Evolutionary conservation across 768 basidiomycete genomes (phyloP).

Genomic region (Candolleomyces eurysporus): DNA sequence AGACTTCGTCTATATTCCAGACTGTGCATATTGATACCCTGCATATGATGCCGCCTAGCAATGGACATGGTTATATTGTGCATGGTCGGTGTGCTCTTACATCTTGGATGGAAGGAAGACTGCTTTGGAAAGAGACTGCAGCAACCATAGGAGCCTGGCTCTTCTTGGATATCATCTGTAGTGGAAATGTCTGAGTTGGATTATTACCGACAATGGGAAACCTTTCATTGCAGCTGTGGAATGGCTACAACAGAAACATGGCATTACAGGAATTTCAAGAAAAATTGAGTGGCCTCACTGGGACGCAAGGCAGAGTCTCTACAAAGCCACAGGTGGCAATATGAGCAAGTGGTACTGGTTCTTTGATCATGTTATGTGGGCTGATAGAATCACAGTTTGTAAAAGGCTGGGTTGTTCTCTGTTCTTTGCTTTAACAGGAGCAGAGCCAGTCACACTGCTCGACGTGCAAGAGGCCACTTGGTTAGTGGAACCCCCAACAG

Average conservation of each 20-base stretch:
- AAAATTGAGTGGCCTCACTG: constrained; percentile 19
- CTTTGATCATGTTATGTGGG: constrained; percentile 29
- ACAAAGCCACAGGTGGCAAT: constrained; percentile 15
- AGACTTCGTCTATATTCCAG: neutral
- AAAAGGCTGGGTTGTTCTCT: constrained; percentile 25
- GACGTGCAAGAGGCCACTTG: too few species aligned
- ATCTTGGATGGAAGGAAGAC: neutral
- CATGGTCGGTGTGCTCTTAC: neutral
- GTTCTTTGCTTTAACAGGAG: constrained; percentile 11
- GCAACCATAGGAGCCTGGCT: constrained; percentile 19
- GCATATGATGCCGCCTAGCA: neutral
- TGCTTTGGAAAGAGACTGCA: constrained; percentile 17
- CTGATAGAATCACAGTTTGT: constrained; percentile 25
- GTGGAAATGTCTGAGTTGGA: constrained; percentile 35
- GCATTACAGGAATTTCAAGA: constrained; percentile 17
- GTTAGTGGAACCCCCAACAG: too few species aligned
- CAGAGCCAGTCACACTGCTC: too few species aligned
- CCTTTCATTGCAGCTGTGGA: constrained; percentile 16
- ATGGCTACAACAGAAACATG: constrained; percentile 19
- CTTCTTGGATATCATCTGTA: constrained; percentile 26
- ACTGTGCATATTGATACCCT: neutral
- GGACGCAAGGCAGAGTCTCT: constrained; percentile 15
- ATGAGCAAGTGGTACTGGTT: constrained; percentile 26
- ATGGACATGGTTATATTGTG: neutral
- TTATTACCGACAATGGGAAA: constrained; percentile 42